Evolutionary conservation across 352 stramenopile species (phyloP).

Genomic region (Phytophthora chlamydospora): DNA sequence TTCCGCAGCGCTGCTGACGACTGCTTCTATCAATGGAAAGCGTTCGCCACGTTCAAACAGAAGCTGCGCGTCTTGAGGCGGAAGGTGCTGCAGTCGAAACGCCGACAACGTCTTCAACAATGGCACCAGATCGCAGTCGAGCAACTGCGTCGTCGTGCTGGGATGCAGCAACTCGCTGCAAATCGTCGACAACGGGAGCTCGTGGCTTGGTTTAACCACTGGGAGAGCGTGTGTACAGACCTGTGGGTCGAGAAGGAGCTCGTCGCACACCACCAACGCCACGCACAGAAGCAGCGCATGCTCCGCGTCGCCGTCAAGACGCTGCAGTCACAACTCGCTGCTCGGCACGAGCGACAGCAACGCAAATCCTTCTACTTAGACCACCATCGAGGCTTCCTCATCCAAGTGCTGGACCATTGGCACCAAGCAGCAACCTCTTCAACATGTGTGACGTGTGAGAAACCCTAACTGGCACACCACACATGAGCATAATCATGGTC

Average conservation of each 20-base stretch:
- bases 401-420: conserved; percentile 23
- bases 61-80: conserved; percentile 22
- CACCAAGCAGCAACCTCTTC: conserved; percentile 13
- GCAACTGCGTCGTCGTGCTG: not conserved
- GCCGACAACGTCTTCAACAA: conserved; percentile 22
- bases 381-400: conserved; percentile 13
- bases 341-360: conserved; percentile 21
- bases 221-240: conserved; percentile 62
- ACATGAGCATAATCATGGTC: conserved; percentile 19
- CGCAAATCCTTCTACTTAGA: conserved; percentile 22
- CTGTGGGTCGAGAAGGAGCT: conserved; percentile 42
- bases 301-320: conserved; percentile 8
- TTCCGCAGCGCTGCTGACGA: conserved; percentile 25
- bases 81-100: conserved; percentile 11
- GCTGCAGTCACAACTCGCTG: conserved; percentile 27
- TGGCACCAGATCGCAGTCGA: conserved; percentile 23
- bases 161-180: conserved; percentile 15
- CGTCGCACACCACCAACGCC: conserved; percentile 32
- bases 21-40: conserved; percentile 40
- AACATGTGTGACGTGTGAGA: conserved; percentile 38
- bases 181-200: conserved; percentile 19
- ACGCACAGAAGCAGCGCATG: conserved; percentile 20
- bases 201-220: conserved; percentile 37
- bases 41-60: conserved; percentile 25
- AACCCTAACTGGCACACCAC: conserved; percentile 6